Percentiles rank a stretch among this genome's conserved stretches.
Conservation (phyloP, 1,139 yeast genomes). For the Trichomonascaceae sp. region DNA sequence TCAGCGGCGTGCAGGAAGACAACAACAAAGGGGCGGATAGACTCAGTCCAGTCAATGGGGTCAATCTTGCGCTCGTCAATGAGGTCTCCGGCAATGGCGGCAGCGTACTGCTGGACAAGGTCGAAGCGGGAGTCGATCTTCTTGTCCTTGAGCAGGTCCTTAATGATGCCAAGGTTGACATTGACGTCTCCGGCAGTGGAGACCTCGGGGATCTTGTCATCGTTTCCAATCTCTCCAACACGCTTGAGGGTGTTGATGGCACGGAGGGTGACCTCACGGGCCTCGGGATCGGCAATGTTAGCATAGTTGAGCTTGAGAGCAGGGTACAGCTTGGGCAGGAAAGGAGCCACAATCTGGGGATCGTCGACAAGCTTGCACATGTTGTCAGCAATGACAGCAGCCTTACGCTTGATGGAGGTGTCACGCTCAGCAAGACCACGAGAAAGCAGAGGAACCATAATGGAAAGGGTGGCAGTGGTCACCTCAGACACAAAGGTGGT, state of each 20-base stretch:
- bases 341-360: conserved; percentile 99
- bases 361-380: conserved; percentile 99
- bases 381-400: conserved; percentile 98
- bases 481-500: conserved; percentile 99
- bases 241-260: conserved; percentile 95
- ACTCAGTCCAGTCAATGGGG: conserved; percentile 80
- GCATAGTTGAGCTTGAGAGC: conserved; percentile 87
- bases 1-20: conserved; percentile 89
- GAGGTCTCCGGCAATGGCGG: conserved; percentile 97
- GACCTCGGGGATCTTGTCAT: conserved; percentile 86
- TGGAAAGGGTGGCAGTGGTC: conserved; percentile 97
- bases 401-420: conserved; percentile 97
- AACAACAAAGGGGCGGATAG: conserved; percentile 87
- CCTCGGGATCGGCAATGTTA: conserved; percentile 99
- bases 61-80: conserved; percentile 96
- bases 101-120: conserved; percentile 65
- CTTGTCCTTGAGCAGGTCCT: conserved; percentile 53
- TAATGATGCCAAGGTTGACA: conserved; percentile 75
- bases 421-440: conserved; percentile 99
- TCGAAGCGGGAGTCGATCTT: conserved; percentile 67
- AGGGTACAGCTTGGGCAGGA: conserved; percentile 90
- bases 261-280: conserved; percentile 95
- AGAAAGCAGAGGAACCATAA: conserved; percentile 96
- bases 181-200: conserved; percentile 95
- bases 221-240: conserved; percentile 92